Conservation (phyloP, 2,329 filamentous ascomycete genomes). For the Diplodia mutila region DNA sequence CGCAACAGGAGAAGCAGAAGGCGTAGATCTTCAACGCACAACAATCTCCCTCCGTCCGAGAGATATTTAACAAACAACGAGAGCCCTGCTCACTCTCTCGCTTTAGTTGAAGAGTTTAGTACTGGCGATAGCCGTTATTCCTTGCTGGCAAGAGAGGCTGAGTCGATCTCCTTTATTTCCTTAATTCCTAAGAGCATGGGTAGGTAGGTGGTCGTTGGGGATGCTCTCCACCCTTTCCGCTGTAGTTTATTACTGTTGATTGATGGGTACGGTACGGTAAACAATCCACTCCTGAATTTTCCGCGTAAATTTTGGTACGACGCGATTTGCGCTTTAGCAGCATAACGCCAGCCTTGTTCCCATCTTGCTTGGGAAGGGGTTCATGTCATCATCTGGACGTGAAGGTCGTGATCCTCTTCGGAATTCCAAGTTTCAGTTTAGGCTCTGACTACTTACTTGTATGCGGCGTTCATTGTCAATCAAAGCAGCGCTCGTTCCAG, state of each 20-base stretch:
- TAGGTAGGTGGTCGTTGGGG: neutral
- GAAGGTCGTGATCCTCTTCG: no score
- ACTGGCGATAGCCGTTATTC: neutral
- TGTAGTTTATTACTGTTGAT: neutral
- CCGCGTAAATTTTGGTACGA: no score
- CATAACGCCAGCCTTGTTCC: no score
- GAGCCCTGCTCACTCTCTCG: neutral
- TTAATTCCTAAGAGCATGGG: neutral
- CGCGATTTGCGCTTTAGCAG: no score
- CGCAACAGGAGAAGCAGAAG: constrained; percentile 52
- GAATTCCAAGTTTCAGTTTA: no score
- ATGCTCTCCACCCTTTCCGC: neutral
- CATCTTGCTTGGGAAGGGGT: no score
- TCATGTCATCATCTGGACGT: no score
- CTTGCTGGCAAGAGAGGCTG: neutral
- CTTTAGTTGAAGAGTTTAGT: neutral
- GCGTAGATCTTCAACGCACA: neutral
- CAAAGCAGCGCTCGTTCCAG: no score
- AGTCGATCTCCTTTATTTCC: neutral
- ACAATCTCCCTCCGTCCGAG: neutral
- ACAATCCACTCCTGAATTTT: neutral
- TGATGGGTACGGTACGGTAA: neutral
- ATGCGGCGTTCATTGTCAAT: no score
- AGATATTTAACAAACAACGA: neutral
- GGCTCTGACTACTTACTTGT: no score